Conservation (phyloP, 2,329 filamentous ascomycete species). For the Berkeleyomyces rouxiae region DNA sequence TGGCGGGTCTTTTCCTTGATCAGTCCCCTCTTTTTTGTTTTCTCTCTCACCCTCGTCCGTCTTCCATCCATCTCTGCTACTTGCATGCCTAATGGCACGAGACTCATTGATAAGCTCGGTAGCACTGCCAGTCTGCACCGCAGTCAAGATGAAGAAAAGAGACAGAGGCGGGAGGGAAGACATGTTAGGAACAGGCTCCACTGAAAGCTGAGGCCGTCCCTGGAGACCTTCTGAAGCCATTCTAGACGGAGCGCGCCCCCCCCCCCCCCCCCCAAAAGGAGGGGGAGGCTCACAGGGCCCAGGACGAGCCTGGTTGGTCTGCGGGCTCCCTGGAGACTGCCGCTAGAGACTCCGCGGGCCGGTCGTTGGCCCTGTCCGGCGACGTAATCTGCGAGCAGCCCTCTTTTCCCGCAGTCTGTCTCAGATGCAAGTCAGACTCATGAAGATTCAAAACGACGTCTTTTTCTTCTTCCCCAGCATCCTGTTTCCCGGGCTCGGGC, state of each 20-base stretch:
- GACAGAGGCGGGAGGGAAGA: not conserved
- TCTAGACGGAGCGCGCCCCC: not conserved
- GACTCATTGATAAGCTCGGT: not conserved
- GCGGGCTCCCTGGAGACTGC: not conserved
- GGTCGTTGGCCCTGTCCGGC: too few species aligned
- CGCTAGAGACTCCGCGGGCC: not conserved
- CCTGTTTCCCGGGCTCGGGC: not conserved
- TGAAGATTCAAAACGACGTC: not conserved
- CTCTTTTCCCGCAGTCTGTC: too few species aligned
- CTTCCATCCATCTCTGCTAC: not conserved
- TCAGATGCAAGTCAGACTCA: too few species aligned
- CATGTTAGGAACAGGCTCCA: not conserved
- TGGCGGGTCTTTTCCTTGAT: not conserved
- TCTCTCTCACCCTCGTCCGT: not conserved
- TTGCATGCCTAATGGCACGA: not conserved
- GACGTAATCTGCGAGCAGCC: too few species aligned
- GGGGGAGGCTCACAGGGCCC: too few species aligned
- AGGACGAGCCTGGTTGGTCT: too few species aligned
- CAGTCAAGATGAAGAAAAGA: not conserved
- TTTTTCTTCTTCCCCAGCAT: not conserved
- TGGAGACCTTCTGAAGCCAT: not conserved
- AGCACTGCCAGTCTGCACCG: not conserved
- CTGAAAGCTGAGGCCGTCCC: not conserved
- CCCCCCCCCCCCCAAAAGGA: too few species aligned
- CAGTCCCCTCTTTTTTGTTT: not conserved